Percentiles rank a stretch among this genome's conserved stretches.
These are phyloP conservation scores for Pyrus betulifolia DNA, from an alignment of 306 rosid species.

Conservation along the genomic window DNA sequence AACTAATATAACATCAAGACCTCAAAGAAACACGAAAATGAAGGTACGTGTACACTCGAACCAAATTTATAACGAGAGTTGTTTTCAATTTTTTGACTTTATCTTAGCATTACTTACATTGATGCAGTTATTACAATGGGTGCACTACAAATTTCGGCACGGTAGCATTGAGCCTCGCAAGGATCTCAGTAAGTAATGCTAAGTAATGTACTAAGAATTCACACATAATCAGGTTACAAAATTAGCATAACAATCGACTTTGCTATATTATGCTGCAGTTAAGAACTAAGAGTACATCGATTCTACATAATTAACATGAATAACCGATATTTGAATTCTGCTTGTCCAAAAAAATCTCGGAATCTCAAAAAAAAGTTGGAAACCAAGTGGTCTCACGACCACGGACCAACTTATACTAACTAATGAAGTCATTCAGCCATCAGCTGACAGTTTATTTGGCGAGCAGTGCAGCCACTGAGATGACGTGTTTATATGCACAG, in stretches of 20 bases:
- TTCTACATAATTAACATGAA: background rate
- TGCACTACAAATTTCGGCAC: slow-evolving; percentile 69
- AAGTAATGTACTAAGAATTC: too few species aligned
- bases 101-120: slow-evolving; percentile 25
- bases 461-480: slow-evolving; percentile 7
- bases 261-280: background rate
- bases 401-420: slow-evolving; percentile 5
- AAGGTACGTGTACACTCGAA: slow-evolving; percentile 53
- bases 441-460: background rate
- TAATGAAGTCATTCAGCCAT: background rate
- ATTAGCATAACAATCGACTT: background rate
- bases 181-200: slow-evolving; percentile 23
- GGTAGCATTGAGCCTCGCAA: slow-evolving; percentile 53
- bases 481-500: slow-evolving; percentile 7
- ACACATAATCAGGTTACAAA: background rate
- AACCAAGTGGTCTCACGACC: background rate
- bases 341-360: too few species aligned
- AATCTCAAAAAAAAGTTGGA: slow-evolving; percentile 1
- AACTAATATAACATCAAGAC: slow-evolving; percentile 29
- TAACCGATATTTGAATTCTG: background rate
- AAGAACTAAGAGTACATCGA: background rate
- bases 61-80: slow-evolving; percentile 11
- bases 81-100: slow-evolving; percentile 23
- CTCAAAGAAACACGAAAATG: slow-evolving; percentile 48
- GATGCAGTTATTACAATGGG: slow-evolving; percentile 84